Evolutionary conservation across 2,329 filamentous ascomycete species (phyloP), one percentile per base, ranked within the genome.

Genomic region (Colletotrichum simmondsii): DNA sequence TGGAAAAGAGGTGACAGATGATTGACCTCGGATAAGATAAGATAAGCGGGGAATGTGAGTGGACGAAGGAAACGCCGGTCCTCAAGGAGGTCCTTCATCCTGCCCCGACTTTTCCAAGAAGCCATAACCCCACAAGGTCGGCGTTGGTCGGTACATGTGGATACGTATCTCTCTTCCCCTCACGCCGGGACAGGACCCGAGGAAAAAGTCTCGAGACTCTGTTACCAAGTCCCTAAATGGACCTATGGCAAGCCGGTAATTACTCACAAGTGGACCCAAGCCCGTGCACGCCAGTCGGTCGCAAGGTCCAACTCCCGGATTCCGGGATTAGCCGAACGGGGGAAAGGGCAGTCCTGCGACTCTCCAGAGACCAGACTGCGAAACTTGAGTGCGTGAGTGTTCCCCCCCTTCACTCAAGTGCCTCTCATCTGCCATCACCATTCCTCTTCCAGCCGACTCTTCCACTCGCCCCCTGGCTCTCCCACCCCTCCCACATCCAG

Each of bases 291-390:
- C 32, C 24, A n/a, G 59, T 37, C 26, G 10, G 61, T 54, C 8
- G 46, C 35, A 30, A 64, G 37, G 61, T 30, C 46, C 61, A 49
- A 26, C 35, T 6, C 57, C 46, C 42, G 54, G 42, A 56, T 70
- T 65, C 70, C 70, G 70, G 66, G 66, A 72, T 70, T 72, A 60
- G 56, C 70, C 70, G 70, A 72, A 10, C 22, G 35, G 52, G 64
- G 57, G 52, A n/a, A 65, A 30, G 28, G 32, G 49, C 37, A 64
- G n/a, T 28, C 61, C 28, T 7, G 42, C 7, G 11, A 16, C 61
- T 53, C 46, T n/a, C 14, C 32, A 42, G 42, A 32, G n/a, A 12
- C 32, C 62, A 35, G 32, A 24, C 53, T 42, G 24, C 58, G 49
- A 68, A 14, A 22, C 56, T 22, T 11, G n/a, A 42, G 22, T 35